Evolutionary conservation across 306 rosid genomes (phyloP).

Genomic region (Acacia crassicarpa): DNA sequence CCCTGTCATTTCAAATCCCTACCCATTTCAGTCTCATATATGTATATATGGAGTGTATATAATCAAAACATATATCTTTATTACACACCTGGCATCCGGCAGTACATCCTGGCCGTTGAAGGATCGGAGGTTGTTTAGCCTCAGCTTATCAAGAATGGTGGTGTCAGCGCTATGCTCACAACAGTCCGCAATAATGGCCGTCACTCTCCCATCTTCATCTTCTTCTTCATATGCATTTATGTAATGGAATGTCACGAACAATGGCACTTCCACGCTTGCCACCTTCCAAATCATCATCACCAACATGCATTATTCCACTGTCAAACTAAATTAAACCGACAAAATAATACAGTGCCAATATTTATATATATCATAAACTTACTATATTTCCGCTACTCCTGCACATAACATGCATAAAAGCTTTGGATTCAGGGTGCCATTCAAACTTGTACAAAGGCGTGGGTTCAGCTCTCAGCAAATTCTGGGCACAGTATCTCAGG

Average conservation of each 20-base stretch:
- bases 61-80: too few species aligned
- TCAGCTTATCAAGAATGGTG: conserved; percentile 63
- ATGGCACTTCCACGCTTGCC: conserved; percentile 86
- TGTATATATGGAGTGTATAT: too few species aligned
- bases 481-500: conserved; percentile 75
- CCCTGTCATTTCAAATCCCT: conserved; percentile 43
- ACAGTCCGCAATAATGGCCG: conserved; percentile 68
- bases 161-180: conserved; percentile 82
- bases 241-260: conserved; percentile 82
- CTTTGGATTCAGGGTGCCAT: conserved; percentile 88
- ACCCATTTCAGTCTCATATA: background rate
- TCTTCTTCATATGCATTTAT: conserved; percentile 86
- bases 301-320: background rate
- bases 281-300: conserved; percentile 44
- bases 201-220: conserved; percentile 84
- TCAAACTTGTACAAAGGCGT: conserved; percentile 84
- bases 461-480: conserved; percentile 84
- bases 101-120: conserved; percentile 57
- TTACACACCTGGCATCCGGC: conserved; percentile 78
- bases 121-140: conserved; percentile 66
- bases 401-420: conserved; percentile 78
- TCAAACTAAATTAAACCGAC: background rate
- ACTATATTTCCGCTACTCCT: conserved; percentile 78
- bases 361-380: conserved; percentile 9
- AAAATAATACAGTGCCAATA: background rate